Conservation (phyloP, 257 asterid species). For the Solanum piurae region DNA sequence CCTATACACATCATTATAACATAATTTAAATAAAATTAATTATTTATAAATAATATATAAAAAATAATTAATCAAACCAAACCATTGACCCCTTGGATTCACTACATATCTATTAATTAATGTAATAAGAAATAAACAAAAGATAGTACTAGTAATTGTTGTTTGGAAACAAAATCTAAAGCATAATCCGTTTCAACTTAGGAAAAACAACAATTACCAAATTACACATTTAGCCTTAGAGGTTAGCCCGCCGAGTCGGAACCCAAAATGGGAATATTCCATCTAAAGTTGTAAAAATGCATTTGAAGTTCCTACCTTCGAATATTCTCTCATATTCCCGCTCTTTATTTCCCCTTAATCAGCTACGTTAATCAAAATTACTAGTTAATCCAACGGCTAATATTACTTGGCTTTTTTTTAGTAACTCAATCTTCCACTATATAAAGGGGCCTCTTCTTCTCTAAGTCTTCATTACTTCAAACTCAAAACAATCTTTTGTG, state of each 20-base stretch:
- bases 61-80: not conserved
- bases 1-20: not conserved
- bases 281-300: not conserved
- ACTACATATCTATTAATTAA: not conserved
- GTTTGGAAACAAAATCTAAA: not conserved
- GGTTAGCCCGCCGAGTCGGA: not conserved
- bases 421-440: not conserved
- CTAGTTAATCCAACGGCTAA: slow-evolving; percentile 16
- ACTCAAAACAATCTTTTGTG: not conserved
- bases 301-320: not conserved
- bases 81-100: not conserved
- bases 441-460: not conserved
- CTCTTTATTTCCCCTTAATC: not conserved
- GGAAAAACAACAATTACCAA: not conserved
- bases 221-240: not conserved
- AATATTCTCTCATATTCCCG: slow-evolving; percentile 18
- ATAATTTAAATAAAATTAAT: not conserved
- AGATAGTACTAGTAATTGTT: not conserved
- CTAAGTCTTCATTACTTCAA: not conserved
- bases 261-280: slow-evolving; percentile 7
- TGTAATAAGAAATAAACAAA: not conserved
- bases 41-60: not conserved
- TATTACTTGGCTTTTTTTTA: not conserved
- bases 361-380: not conserved
- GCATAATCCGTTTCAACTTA: not conserved